Evolutionary conservation across 768 basidiomycete genomes (phyloP), one percentile per base, ranked within the genome.

Genomic region (Tulasnella sp.): DNA sequence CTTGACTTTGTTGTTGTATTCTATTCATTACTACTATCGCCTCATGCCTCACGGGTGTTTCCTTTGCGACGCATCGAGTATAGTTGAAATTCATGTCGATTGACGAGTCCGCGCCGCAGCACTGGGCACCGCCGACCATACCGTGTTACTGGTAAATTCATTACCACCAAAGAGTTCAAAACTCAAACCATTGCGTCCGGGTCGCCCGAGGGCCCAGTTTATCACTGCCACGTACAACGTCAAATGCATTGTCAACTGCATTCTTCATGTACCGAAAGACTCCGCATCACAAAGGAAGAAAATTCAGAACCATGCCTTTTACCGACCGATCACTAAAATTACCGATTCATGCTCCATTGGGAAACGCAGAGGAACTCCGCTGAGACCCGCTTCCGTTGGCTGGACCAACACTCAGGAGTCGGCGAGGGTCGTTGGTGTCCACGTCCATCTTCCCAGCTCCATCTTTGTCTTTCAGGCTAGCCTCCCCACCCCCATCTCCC

Each of bases 401-500:
- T 54, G 54, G 54, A 54, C 54, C 54, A 54, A 54, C 54, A 54
- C 54, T 54, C 54, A 54, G 54, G 54, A 54, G 54, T n/a, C 54
- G 54, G 54, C 54, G 54, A 54, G 54, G 54, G 54, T 54, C 54
- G 54, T 12, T n/a, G 54, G 9, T 54, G 54, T 54, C 54, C 54
- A 54, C 54, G 54, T 54, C 54, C 54, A 54, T 22, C n/a, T 54
- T 54, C 54, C 54, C 54, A 54, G 54, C 54, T 54, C 54, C 54
- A 54, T 54, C 54, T 9, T 54, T 54, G 54, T 54, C 54, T 54
- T 54, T 54, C 54, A n/a, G 12, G 48, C 54, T 46, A 18, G 41
- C n/a, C 44, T 58, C 46, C 48, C 41, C 76, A 40, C 76, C 76
- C 31, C 54, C 76, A 48, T 34, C 48, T 37, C 54, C 76, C 76